A percentile compares a stretch with the other conserved stretches of the same genome.
Conservation (phyloP, 345 rosid species). For the Pistacia integerrima region DNA sequence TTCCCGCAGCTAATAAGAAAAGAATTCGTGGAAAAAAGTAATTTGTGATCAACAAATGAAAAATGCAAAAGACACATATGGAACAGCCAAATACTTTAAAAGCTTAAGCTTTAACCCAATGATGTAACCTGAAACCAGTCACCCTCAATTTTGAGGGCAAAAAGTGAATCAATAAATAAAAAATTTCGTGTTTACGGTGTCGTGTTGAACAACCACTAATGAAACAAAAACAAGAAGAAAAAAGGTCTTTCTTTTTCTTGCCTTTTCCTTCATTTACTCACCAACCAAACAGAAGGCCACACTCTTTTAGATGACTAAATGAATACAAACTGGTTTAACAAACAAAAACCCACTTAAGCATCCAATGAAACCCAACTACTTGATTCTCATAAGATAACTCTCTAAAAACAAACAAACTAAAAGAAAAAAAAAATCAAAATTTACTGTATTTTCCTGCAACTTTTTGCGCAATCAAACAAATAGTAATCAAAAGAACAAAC, state of each 20-base stretch:
- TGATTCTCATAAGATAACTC: neutral
- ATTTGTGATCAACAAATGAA: neutral
- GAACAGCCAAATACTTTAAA: neutral
- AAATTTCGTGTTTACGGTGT: neutral
- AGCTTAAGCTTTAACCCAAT: neutral
- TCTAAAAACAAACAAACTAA: neutral
- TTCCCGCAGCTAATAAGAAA: neutral
- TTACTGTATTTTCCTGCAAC: neutral
- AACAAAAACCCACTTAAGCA: neutral
- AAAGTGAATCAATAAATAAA: neutral
- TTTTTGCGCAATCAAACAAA: neutral
- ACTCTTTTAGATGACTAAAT: neutral
- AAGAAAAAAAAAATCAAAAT: neutral
- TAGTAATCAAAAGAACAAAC: neutral
- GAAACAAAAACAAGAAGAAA: neutral
- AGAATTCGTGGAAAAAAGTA: neutral
- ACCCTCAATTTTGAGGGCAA: too few species aligned
- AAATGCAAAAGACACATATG: neutral
- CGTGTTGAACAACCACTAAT: neutral
- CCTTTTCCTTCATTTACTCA: neutral
- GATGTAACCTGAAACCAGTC: neutral
- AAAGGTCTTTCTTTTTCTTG: neutral
- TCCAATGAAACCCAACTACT: neutral
- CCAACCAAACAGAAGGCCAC: slow-evolving; percentile 1
- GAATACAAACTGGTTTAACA: neutral